phyloP scores from a whole-genome alignment of 371 early-diverging fungal genomes.

The Mucor velutinosus region DNA sequence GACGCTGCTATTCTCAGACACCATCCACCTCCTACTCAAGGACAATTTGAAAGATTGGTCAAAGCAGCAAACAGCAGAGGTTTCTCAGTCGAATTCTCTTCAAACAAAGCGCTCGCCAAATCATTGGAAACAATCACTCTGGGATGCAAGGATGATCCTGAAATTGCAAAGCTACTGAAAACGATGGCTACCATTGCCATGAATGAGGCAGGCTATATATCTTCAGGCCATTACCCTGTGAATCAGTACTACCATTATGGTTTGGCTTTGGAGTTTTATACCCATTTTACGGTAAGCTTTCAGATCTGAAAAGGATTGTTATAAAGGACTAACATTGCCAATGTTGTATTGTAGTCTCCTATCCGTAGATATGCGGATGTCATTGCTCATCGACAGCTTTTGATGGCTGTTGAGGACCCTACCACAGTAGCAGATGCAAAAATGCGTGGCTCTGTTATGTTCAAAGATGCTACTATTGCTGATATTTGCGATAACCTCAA shows the following conservation, averaged over 20 bases:
- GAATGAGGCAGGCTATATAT: conserved; percentile 75
- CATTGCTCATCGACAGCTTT: conserved; percentile 89
- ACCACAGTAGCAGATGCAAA: conserved; percentile 20
- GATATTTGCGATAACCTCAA: conserved; percentile 66
- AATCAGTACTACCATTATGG: conserved; percentile 82
- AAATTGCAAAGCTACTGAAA: conserved; percentile 61
- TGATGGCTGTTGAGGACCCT: conserved; percentile 46
- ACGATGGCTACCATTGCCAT: conserved; percentile 81
- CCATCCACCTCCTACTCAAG: conserved; percentile 73
- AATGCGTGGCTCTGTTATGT: conserved; percentile 27
- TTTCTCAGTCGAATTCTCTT: conserved; percentile 61
- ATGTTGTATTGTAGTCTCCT: conserved; percentile 69
- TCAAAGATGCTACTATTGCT: conserved; percentile 48
- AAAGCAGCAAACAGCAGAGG: conserved; percentile 67
- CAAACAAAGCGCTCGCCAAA: conserved; percentile 66
- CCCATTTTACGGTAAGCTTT: conserved; percentile 84
- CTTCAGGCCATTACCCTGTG: conserved; percentile 52
- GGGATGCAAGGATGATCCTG: conserved; percentile 51
- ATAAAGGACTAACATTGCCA: neutral
- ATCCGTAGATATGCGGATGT: conserved; percentile 99
- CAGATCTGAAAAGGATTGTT: too few species aligned
- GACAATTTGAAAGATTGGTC: conserved; percentile 70
- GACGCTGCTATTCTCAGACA: conserved; percentile 88
- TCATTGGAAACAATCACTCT: conserved; percentile 52
- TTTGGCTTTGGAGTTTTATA: conserved; percentile 85